phyloP scores from a whole-genome alignment of 768 basidiomycete genomes.

The Postia placenta region DNA sequence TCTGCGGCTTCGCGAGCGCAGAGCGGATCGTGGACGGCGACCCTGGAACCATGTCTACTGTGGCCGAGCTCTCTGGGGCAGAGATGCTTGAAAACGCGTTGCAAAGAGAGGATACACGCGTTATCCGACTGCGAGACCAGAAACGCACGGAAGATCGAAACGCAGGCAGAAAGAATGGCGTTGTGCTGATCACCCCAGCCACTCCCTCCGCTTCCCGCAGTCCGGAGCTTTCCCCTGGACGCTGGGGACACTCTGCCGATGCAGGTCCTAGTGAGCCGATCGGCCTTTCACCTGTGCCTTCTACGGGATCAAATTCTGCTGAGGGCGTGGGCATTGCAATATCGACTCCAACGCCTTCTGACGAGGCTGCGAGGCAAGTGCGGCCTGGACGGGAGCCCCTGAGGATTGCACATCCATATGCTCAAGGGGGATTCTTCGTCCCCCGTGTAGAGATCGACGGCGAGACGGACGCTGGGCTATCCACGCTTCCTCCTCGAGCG shows the following conservation, averaged over 20 bases:
- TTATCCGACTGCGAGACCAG: conserved; percentile 18
- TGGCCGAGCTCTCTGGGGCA: conserved; percentile 14
- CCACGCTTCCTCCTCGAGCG: conserved; percentile 2
- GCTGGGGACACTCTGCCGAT: conserved; percentile 1
- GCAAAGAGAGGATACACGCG: conserved; percentile 20
- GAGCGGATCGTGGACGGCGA: conserved; percentile 4
- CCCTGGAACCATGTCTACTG: conserved; percentile 2
- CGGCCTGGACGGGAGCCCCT: conserved; percentile 13
- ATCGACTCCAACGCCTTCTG: conserved; percentile 28
- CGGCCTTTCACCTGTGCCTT: conserved; percentile 27
- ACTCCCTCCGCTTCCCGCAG: conserved; percentile 5
- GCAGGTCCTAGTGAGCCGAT: conserved; percentile 7
- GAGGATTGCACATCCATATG: conserved; percentile 30
- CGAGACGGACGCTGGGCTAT: not conserved
- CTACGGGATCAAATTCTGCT: conserved; percentile 14
- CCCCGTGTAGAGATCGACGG: not conserved
- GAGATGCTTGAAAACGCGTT: conserved; percentile 15
- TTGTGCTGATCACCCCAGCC: conserved; percentile 13
- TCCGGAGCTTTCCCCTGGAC: not conserved
- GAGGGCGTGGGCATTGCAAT: conserved; percentile 40
- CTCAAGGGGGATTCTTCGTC: conserved; percentile 19
- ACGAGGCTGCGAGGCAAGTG: conserved; percentile 10
- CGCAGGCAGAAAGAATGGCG: not conserved
- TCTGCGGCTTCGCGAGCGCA: conserved; percentile 18
- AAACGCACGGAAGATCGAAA: conserved; percentile 6